Evolutionary conservation across 805 yeast genomes (phyloP).

Genomic region (Metschnikowia reukaufii): DNA sequence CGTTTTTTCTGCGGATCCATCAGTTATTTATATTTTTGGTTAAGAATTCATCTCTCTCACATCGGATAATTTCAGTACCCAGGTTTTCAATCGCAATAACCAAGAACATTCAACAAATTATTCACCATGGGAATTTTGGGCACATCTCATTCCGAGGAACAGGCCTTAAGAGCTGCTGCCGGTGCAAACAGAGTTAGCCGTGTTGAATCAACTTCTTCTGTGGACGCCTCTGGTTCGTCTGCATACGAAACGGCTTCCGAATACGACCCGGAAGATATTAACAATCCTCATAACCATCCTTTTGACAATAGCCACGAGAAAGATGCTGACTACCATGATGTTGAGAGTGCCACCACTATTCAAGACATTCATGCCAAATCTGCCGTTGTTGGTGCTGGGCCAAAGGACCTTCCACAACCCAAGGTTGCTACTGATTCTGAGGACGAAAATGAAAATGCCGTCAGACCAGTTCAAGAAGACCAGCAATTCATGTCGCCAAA

Average conservation of each 20-base stretch:
- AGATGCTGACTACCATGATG: conserved; percentile 1
- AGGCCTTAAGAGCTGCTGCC: conserved; percentile 29
- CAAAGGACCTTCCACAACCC: background rate
- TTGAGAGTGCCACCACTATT: conserved; percentile 18
- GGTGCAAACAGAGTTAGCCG: conserved; percentile 6
- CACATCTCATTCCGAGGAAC: conserved; percentile 32
- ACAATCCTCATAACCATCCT: background rate
- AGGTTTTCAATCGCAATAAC: too few species aligned
- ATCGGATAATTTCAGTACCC: too few species aligned
- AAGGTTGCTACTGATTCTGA: background rate
- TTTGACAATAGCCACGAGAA: background rate
- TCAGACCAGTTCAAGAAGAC: conserved; percentile 1
- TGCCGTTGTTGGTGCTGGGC: background rate
- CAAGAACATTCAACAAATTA: background rate
- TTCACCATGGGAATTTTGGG: conserved; percentile 36
- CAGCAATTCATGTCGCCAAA: background rate
- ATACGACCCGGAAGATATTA: conserved; percentile 15
- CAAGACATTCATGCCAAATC: background rate
- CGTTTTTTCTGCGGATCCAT: background rate
- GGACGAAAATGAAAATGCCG: background rate
- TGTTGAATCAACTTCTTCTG: conserved; percentile 18
- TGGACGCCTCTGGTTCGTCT: conserved; percentile 24
- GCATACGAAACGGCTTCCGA: conserved; percentile 37
- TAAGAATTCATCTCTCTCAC: too few species aligned
- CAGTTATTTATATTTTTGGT: too few species aligned